Base-by-base conservation (phyloP, 2,329 filamentous ascomycete species). In the Sporothrix schenckii region DNA sequence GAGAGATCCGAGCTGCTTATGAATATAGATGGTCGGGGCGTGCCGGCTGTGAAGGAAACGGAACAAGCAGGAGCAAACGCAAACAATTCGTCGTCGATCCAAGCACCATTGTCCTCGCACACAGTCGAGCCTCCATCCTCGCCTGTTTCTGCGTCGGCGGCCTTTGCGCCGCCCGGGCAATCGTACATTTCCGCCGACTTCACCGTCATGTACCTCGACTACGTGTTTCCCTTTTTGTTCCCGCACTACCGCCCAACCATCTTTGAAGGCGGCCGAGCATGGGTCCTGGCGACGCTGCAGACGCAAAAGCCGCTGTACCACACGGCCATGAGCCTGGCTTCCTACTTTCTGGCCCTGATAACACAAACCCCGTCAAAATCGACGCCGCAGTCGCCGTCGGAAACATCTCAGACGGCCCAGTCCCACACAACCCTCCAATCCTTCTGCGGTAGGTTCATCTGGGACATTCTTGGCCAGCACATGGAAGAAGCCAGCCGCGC, bases 151-250 rank as follows among this genome's bases (percentile, higher is more conserved):
- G 34, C 34, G 7, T 34, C 34, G 6, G 34, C 34, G 34, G 34
- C 34, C 7, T 34, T 34, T 34, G 34, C 34, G 34, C 34, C 34
- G 34, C 34, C 34, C 34, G 34, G 34, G 6, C 34, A 34, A 9
- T 34, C 54, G 4, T 16, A 60, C 54, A 60, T 60, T 27, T 60
- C 54, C 4, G 41, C 47, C 21, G 63, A 66, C 13, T 66, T 66
- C 14, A 34, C 63, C 21, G 86, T 87, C 82, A 82, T 87, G 70
- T 89, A 88, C 75, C 80, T 89, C 65, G 87, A 90, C 75, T 84
- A 86, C 72, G 81, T 89, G n/a, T 84, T 89, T 72, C 87, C 88
- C 1, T 86, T 88, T 74, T 78, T 89, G 0, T 89, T 87, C 75
- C 88, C 88, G 2, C 86, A 88, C 76, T 89, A 89, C 77, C 82